Conservation (phyloP, 805 yeast genomes). For the Kuraishia hungarica region DNA sequence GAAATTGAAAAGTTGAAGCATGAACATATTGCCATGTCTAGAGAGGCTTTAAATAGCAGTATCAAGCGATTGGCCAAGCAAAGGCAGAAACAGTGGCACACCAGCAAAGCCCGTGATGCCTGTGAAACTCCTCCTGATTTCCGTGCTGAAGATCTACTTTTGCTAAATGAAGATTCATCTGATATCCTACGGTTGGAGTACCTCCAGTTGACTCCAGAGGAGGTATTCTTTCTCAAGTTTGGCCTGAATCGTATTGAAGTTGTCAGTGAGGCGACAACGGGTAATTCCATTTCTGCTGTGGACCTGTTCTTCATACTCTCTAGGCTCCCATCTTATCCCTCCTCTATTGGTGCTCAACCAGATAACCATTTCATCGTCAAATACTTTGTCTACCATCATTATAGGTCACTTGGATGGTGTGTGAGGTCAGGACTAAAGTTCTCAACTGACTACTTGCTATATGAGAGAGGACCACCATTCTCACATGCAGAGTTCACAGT, state of each 20-base stretch:
- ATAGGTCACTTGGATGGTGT: slow-evolving; percentile 90
- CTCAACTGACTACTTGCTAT: slow-evolving; percentile 78
- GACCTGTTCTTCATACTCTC: neutral
- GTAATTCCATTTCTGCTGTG: neutral
- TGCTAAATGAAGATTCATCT: slow-evolving; percentile 18
- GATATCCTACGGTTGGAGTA: slow-evolving; percentile 27
- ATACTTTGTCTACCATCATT: slow-evolving; percentile 79
- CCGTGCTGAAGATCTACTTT: slow-evolving; percentile 28
- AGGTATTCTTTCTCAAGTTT: slow-evolving; percentile 61
- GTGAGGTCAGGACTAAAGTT: slow-evolving; percentile 87
- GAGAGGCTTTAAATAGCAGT: slow-evolving; percentile 6
- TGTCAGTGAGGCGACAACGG: neutral
- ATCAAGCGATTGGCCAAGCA: slow-evolving; percentile 4
- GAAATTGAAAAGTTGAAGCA: slow-evolving; percentile 23
- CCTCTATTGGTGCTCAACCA: neutral
- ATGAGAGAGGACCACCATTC: slow-evolving; percentile 91
- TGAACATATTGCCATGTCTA: neutral
- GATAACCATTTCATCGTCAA: slow-evolving; percentile 36
- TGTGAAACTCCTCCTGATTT: slow-evolving; percentile 3
- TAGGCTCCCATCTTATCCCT: neutral
- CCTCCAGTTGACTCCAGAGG: slow-evolving; percentile 69
- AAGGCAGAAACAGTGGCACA: neutral
- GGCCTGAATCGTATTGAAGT: slow-evolving; percentile 22
- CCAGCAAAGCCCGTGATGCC: neutral
- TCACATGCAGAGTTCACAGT: slow-evolving; percentile 87